phyloP scores from a whole-genome alignment of 2,329 filamentous ascomycete genomes.

The Aspergillus fumigatus region DNA sequence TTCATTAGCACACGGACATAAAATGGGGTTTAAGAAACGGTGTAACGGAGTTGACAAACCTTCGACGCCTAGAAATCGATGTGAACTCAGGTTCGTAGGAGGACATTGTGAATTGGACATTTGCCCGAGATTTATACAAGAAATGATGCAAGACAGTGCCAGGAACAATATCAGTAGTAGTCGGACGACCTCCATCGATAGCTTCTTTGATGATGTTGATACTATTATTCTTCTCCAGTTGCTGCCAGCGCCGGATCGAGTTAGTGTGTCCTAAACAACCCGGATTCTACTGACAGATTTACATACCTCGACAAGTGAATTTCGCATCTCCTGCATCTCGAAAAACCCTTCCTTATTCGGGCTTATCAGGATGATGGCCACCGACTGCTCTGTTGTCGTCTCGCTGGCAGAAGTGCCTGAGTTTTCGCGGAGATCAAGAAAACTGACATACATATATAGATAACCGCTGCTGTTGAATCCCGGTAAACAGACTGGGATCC shows the following conservation, averaged over 20 bases:
- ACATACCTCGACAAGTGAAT: conserved; percentile 54
- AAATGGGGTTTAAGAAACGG: neutral
- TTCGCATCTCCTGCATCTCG: conserved; percentile 69
- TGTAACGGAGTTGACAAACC: conserved; percentile 36
- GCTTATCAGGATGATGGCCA: conserved; percentile 91
- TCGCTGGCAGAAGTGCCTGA: conserved; percentile 40
- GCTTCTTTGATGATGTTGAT: conserved; percentile 71
- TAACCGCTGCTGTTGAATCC: conserved; percentile 97
- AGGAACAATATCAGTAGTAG: conserved; percentile 69
- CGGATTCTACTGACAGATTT: neutral
- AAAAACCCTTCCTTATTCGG: conserved; percentile 92
- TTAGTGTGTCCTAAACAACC: neutral
- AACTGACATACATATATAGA: conserved; percentile 98
- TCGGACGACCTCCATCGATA: conserved; percentile 65
- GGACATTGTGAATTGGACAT: conserved; percentile 95
- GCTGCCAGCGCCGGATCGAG: conserved; percentile 35
- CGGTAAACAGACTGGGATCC: conserved; percentile 92
- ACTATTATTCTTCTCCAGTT: conserved; percentile 70
- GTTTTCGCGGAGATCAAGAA: conserved; percentile 64
- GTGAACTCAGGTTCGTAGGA: conserved; percentile 67
- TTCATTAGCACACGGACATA: neutral
- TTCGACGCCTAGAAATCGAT: conserved; percentile 57
- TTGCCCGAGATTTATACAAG: conserved; percentile 87
- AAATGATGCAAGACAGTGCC: conserved; percentile 83
- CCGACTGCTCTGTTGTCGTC: conserved; percentile 58